Evolutionary conservation across 2,329 filamentous ascomycete genomes (phyloP), one percentile per base, ranked within the genome.

Genomic region (Sarocladiaceae sp.): DNA sequence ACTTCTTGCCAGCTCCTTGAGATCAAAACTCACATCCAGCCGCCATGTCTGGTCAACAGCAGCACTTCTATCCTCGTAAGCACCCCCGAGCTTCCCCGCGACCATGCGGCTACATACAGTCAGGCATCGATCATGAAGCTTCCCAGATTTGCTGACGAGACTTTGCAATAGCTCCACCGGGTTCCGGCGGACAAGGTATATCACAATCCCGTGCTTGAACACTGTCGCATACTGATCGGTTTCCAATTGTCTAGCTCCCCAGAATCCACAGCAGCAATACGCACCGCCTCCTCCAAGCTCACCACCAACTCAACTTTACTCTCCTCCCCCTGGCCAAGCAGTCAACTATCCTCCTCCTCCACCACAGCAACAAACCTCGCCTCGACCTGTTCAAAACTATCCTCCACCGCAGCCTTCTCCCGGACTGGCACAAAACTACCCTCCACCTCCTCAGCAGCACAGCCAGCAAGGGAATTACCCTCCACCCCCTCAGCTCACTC

Each of bases 61-160:
- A 60, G 42, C 64, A 67, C 45, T 74, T 67, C 52, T 73, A 73
- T 55, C 70, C 71, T 48, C 71, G 70, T 73, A 58, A 55, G 68
- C 58, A 34, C 35, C 32, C 29, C 41, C 46, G 26, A 7, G 26
- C 26, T 29, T 29, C 26, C 26, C 26, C 26, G 13, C 26, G 26
- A 29, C 13, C 26, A 29, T n/a, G 13, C 26, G 26, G 26, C 26
- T 29, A 13, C 13, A 7, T 29, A 13, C n/a, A 29, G 26, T 13
- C 26, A 29, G 26, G 26, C 26, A 7, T 9, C 16, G 9, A 12
- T 10, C 32, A 18, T 15, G 9, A 10, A 7, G 33, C 16, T 23
- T 33, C 26, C 9, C 26, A 29, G n/a, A n/a, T 9, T n/a, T 29
- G 26, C 9, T n/a, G n/a, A n/a, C 9, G 9, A n/a, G 26, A 29